phyloP scores from a whole-genome alignment of 2,329 filamentous ascomycete species.

The Alternaria brassicicola region DNA sequence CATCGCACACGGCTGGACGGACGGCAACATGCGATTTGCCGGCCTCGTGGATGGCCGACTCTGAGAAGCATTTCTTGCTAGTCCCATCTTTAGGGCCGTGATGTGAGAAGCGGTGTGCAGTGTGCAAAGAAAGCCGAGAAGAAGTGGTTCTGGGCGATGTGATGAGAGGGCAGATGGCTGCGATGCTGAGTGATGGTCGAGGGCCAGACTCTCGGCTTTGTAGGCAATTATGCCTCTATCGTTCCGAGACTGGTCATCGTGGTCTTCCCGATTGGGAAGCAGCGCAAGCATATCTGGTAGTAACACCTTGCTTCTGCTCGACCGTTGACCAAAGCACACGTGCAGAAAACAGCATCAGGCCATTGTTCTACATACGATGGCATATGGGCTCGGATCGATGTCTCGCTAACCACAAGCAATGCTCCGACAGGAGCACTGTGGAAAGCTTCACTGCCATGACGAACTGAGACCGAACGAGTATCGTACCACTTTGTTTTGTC shows the following conservation, averaged over 20 bases:
- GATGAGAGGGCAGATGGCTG: slow-evolving; percentile 10
- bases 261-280: slow-evolving; percentile 20
- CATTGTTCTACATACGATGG: slow-evolving; percentile 33
- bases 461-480: slow-evolving; percentile 37
- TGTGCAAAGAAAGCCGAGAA: slow-evolving; percentile 18
- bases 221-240: neutral
- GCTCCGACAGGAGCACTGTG: slow-evolving; percentile 11
- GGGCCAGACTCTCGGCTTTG: neutral
- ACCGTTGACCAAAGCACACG: slow-evolving; percentile 3
- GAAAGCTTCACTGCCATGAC: slow-evolving; percentile 19
- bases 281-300: slow-evolving; percentile 17
- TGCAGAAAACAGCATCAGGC: slow-evolving; percentile 40
- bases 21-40: slow-evolving; percentile 13
- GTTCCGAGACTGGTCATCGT: slow-evolving; percentile 2
- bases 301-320: neutral
- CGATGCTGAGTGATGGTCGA: slow-evolving; percentile 21
- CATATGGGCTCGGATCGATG: slow-evolving; percentile 7
- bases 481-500: slow-evolving; percentile 44
- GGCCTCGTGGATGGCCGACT: slow-evolving; percentile 19
- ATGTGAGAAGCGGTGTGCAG: slow-evolving; percentile 32
- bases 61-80: slow-evolving; percentile 12
- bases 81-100: slow-evolving; percentile 39
- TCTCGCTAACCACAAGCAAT: slow-evolving; percentile 3
- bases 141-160: slow-evolving; percentile 8
- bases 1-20: slow-evolving; percentile 9